phyloP scores from a whole-genome alignment of 2,329 filamentous ascomycete species.

The Parastagonospora avenae region DNA sequence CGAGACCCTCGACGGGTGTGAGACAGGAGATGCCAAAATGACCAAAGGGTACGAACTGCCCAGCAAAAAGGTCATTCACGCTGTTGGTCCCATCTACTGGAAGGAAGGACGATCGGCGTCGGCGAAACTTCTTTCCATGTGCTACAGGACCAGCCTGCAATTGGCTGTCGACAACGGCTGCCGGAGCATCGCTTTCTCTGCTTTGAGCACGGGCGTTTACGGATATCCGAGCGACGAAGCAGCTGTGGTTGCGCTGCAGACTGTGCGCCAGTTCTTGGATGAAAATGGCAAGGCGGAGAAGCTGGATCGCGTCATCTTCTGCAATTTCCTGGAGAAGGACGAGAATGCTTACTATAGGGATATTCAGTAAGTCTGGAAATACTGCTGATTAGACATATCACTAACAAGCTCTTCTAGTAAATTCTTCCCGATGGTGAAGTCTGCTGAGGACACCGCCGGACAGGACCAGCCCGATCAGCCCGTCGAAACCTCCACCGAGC shows the following conservation, averaged over 20 bases:
- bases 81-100: constrained; percentile 82
- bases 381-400: not conserved
- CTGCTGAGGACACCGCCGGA: constrained; percentile 10
- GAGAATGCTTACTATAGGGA: constrained; percentile 70
- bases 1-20: constrained; percentile 70
- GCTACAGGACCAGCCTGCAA: constrained; percentile 74
- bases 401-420: constrained; percentile 27
- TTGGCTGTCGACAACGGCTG: constrained; percentile 71
- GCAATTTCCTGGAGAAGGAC: constrained; percentile 81
- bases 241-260: constrained; percentile 70
- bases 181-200: constrained; percentile 78
- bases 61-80: constrained; percentile 80
- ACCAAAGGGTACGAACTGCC: constrained; percentile 79
- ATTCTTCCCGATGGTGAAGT: constrained; percentile 42
- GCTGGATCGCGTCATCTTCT: constrained; percentile 80
- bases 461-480: constrained; percentile 6
- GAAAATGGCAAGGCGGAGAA: constrained; percentile 51
- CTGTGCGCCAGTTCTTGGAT: constrained; percentile 62
- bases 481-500: constrained; percentile 32
- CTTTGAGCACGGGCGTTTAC: constrained; percentile 87
- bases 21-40: constrained; percentile 81
- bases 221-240: constrained; percentile 80
- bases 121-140: constrained; percentile 57
- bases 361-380: constrained; percentile 70
- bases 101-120: constrained; percentile 46